Evolutionary conservation across 2,329 filamentous ascomycete species (phyloP), one percentile per base, ranked within the genome.

Genomic region (Pleoardoris graminearum): DNA sequence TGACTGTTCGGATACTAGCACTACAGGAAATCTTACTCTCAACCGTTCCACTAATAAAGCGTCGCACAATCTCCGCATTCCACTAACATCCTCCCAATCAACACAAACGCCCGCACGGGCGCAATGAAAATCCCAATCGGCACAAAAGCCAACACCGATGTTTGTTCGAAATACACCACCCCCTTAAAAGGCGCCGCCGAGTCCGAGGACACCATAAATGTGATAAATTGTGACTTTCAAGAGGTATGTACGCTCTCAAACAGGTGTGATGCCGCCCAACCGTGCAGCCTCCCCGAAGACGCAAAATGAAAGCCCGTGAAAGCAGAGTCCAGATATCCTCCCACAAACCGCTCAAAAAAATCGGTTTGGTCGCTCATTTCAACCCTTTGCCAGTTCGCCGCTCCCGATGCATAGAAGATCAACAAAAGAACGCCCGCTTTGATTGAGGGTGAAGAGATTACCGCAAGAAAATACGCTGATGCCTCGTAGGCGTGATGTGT

Each of bases 351-450:
- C 16, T 30, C 44, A 35, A 33, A 10, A 37, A 37, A 21, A 22
- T 36, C 21, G n/a, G 21, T 36, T 17, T 35, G 30, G 30, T 33
- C 30, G 43, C 43, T 30, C 43, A n/a, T 16, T 17, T 14, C 25
- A 27, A 19, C 30, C 43, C 12, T 47, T 47, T 47, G 16, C 43
- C 44, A 27, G 7, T 47, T 47, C 44, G 44, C 44, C 44, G 23
- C 33, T 19, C 44, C 44, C 32, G 21, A 47, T 47, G 44, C 44
- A 47, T 47, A 7, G 21, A 19, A 47, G 19, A 4, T 21, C 5
- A 19, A 10, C 19, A 47, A 30, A 37, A 29, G 17, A 47, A 47
- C 32, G 44, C 44, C 44, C 10, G 19, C 43, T 33, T 22, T 36
- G 43, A 25, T 19, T 21, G 21, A 25, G 7, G 14, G 25, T 17